phyloP scores from a whole-genome alignment of 371 early-diverging fungal species.

The Syncephalastrum contaminatum region DNA sequence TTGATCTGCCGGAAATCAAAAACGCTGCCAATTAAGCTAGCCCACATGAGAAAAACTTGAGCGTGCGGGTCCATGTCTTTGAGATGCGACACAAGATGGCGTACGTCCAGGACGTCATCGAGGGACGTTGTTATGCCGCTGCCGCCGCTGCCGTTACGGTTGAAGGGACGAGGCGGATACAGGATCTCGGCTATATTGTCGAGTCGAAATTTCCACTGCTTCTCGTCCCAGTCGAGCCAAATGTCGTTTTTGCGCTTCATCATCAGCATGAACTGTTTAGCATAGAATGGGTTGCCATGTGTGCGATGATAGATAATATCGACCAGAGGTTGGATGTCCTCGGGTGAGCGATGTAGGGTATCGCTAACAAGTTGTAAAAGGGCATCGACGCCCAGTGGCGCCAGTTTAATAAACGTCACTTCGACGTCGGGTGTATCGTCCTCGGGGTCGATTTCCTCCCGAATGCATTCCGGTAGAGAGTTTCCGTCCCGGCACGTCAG shows the following conservation, averaged over 20 bases:
- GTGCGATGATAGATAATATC: slow-evolving; percentile 36
- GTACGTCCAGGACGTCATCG: slow-evolving; percentile 30
- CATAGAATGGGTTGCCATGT: slow-evolving; percentile 47
- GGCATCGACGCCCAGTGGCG: slow-evolving; percentile 21
- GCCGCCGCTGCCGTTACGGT: slow-evolving; percentile 3
- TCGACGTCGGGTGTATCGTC: slow-evolving; percentile 14
- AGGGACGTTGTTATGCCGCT: slow-evolving; percentile 1
- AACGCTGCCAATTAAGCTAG: slow-evolving; percentile 36
- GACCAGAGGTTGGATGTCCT: slow-evolving; percentile 23
- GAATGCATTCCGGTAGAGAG: slow-evolving; percentile 25
- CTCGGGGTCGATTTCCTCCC: slow-evolving; percentile 16
- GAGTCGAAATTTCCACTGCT: slow-evolving; percentile 41
- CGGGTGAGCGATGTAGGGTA: slow-evolving; percentile 29
- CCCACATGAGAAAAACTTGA: slow-evolving; percentile 41
- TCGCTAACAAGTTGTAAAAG: slow-evolving; percentile 31
- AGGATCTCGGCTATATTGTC: slow-evolving; percentile 30
- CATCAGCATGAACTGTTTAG: slow-evolving; percentile 37
- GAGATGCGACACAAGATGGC: slow-evolving; percentile 35
- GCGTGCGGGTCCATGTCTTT: slow-evolving; percentile 30
- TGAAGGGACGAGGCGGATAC: slow-evolving; percentile 8
- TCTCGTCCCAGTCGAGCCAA: slow-evolving; percentile 47
- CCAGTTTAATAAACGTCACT: slow-evolving; percentile 27
- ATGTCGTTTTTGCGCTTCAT: slow-evolving; percentile 45
- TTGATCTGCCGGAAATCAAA: slow-evolving; percentile 41
- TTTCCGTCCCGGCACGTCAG: slow-evolving; percentile 39